Percentiles rank a stretch among this genome's conserved stretches.
Conservation (phyloP, 2,329 filamentous ascomycete genomes). For the Ascochyta pisi region DNA sequence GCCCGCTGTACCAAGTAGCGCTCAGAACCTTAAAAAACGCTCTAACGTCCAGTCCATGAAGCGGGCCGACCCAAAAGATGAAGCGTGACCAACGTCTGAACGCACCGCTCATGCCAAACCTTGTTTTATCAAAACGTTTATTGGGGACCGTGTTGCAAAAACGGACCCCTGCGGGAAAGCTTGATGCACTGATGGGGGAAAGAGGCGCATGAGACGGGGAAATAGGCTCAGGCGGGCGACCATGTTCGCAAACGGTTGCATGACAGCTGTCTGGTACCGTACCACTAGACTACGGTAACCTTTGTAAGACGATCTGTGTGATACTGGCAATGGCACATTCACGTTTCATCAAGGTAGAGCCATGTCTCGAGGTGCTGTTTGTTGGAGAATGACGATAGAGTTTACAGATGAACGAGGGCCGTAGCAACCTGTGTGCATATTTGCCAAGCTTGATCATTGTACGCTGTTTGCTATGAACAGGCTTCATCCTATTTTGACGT, state of each 20-base stretch:
- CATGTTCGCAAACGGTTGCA: constrained; percentile 9
- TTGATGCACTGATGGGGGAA: background rate
- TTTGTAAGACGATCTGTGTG: constrained; percentile 8
- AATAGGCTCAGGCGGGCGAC: constrained; percentile 9
- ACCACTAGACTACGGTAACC: constrained; percentile 5
- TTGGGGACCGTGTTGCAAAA: background rate
- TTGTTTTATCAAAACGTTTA: constrained; percentile 9
- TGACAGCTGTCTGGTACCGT: constrained; percentile 5
- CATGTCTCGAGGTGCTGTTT: background rate
- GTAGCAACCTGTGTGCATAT: constrained; percentile 6
- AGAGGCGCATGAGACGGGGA: background rate
- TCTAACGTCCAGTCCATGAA: constrained; percentile 6
- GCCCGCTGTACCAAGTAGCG: background rate
- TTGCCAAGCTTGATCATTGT: background rate
- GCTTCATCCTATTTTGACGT: constrained; percentile 10
- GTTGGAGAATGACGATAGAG: background rate
- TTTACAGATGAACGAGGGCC: constrained; percentile 4
- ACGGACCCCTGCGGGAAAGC: constrained; percentile 8
- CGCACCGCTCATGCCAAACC: background rate
- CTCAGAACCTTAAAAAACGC: constrained; percentile 6
- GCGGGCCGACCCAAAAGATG: constrained; percentile 22
- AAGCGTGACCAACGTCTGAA: constrained; percentile 4
- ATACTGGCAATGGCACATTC: constrained; percentile 6
- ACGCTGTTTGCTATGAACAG: background rate
- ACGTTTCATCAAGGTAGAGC: constrained; percentile 5